phyloP scores from a whole-genome alignment of 129 eudicot genomes.

The Glebionis coronaria region DNA sequence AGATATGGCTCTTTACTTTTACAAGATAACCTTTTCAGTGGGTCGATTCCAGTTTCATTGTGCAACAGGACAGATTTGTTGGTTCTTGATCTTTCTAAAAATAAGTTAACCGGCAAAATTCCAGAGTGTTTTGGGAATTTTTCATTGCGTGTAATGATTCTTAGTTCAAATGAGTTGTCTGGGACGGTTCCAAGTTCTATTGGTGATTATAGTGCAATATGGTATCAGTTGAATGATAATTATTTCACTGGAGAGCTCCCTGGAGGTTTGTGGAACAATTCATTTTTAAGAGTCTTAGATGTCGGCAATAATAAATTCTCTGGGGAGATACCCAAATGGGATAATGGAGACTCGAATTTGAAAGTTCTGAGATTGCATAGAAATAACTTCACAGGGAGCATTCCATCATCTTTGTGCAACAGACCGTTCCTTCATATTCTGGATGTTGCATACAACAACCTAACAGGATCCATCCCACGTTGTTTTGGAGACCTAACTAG shows the following conservation, averaged over 20 bases:
- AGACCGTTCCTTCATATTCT: background rate
- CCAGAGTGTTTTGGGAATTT: background rate
- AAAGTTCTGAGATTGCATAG: background rate
- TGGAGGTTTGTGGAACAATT: background rate
- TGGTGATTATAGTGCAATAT: background rate
- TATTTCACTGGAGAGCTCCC: background rate
- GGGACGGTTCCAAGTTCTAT: slow-evolving; percentile 15
- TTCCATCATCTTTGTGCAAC: slow-evolving; percentile 8
- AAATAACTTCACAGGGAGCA: slow-evolving; percentile 4
- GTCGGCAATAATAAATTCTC: background rate
- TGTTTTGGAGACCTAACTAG: background rate
- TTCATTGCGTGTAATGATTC: background rate
- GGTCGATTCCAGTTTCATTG: slow-evolving; percentile 3
- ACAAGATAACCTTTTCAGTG: slow-evolving; percentile 16
- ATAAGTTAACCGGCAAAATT: background rate
- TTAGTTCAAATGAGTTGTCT: slow-evolving; percentile 7
- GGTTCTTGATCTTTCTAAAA: slow-evolving; percentile 4
- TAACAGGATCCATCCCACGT: slow-evolving; percentile 7
- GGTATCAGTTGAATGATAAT: background rate
- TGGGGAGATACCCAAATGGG: slow-evolving; percentile 7
- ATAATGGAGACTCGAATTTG: background rate
- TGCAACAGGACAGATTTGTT: slow-evolving; percentile 1
- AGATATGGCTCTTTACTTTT: slow-evolving; percentile 6
- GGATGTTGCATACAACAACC: slow-evolving; percentile 9
- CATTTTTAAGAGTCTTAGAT: background rate